Percentiles rank a stretch among this genome's conserved stretches.
Conservation (phyloP, 306 rosid genomes). For the Pyrus betulifolia region DNA sequence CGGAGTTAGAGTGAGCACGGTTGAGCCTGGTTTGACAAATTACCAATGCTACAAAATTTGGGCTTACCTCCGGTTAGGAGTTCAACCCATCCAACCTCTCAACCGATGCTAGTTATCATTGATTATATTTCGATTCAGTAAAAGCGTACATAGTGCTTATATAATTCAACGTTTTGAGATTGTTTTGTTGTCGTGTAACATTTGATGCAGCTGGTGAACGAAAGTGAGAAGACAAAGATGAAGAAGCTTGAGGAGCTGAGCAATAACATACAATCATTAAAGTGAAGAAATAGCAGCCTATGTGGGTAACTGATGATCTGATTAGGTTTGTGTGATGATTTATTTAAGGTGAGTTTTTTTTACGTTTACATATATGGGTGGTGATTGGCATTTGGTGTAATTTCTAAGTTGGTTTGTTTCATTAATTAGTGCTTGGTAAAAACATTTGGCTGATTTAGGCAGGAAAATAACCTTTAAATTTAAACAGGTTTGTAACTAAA, state of each 20-base stretch:
- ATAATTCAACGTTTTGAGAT: too few relatives aligned
- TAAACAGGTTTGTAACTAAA: constrained; percentile 77
- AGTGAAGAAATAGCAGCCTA: constrained; percentile 22
- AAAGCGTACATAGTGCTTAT: background rate
- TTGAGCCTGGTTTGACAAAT: background rate
- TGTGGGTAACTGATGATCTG: constrained; percentile 24
- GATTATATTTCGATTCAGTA: background rate
- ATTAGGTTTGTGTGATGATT: constrained; percentile 78
- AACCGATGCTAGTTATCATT: background rate
- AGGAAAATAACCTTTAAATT: constrained; percentile 17
- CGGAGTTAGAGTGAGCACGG: too few relatives aligned
- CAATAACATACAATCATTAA: constrained; percentile 65
- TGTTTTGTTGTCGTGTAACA: too few relatives aligned
- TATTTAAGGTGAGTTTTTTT: constrained; percentile 51
- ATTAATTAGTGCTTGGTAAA: constrained; percentile 32
- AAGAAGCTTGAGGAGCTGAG: constrained; percentile 97
- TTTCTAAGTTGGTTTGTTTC: constrained; percentile 42
- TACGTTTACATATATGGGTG: constrained; percentile 54
- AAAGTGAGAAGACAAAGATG: constrained; percentile 86
- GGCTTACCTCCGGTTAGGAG: background rate
- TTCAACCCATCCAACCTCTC: background rate
- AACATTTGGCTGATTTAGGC: constrained; percentile 54
- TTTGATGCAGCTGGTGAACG: constrained; percentile 31
- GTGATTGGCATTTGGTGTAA: constrained; percentile 57
- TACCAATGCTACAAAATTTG: background rate